These are phyloP conservation scores for Calocybe indica DNA, from an alignment of 768 basidiomycete species.

Conservation along the genomic window DNA sequence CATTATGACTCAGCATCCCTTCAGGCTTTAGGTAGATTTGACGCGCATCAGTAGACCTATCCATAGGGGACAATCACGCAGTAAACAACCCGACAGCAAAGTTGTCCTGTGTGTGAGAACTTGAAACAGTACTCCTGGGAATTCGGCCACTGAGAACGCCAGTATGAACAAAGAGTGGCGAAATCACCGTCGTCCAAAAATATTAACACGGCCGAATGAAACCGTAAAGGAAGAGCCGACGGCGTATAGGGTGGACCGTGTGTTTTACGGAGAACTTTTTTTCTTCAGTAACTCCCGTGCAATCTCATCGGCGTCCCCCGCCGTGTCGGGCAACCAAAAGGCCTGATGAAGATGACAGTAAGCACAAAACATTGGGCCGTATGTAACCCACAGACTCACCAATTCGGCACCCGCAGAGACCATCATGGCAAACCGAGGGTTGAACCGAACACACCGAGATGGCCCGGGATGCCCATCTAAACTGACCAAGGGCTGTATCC, in stretches of 20 bases:
- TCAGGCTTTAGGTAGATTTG: no score
- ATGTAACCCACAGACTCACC: conserved; percentile 37
- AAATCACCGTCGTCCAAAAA: no score
- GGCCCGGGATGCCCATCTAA: conserved; percentile 83
- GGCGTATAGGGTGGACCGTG: not conserved
- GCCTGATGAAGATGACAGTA: conserved; percentile 20
- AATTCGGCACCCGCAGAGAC: conserved; percentile 78
- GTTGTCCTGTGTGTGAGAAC: no score
- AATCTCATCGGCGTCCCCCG: conserved; percentile 63
- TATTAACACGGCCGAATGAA: no score
- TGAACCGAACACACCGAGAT: conserved; percentile 82
- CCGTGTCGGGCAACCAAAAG: conserved; percentile 50
- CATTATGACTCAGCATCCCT: no score
- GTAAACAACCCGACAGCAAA: no score
- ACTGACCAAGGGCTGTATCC: conserved; percentile 32
- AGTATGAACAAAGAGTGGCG: no score
- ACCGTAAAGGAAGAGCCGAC: no score
- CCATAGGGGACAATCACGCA: no score
- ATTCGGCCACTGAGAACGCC: no score
- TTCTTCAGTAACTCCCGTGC: conserved; percentile 66
- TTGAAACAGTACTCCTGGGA: no score
- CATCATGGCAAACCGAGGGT: conserved; percentile 87
- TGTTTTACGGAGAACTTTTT: conserved; percentile 19
- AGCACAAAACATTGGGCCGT: not conserved
- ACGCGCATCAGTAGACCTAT: no score